These are phyloP conservation scores for Dacryopinax primogenitus DNA, from an alignment of 768 basidiomycete species.

Conservation along the genomic window DNA sequence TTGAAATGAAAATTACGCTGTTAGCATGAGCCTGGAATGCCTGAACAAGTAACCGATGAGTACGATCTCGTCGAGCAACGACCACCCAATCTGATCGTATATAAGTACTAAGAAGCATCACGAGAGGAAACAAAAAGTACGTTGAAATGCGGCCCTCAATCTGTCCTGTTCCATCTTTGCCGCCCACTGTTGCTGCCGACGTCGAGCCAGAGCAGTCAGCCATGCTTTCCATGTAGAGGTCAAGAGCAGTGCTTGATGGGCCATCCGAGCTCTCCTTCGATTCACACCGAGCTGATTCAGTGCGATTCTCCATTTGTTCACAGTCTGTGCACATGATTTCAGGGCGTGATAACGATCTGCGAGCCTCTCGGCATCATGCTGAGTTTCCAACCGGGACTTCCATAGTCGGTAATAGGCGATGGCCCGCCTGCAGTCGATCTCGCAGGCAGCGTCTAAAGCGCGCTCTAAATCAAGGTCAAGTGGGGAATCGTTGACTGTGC, in stretches of 20 bases:
- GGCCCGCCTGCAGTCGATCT: neutral
- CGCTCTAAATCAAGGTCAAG: neutral
- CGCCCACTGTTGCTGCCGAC: conserved; percentile 3
- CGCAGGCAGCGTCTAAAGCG: neutral
- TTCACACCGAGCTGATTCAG: conserved; percentile 22
- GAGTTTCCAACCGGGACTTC: neutral
- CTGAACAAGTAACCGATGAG: conserved; percentile 1
- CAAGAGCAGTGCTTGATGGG: neutral
- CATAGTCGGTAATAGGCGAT: neutral
- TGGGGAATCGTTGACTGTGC: neutral
- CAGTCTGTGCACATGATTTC: conserved; percentile 34
- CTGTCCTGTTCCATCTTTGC: neutral
- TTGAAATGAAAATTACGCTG: neutral
- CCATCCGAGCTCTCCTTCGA: neutral
- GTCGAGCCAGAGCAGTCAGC: conserved; percentile 7
- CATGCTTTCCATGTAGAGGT: conserved; percentile 1
- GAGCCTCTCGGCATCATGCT: neutral
- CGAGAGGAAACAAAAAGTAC: neutral
- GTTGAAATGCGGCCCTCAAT: neutral
- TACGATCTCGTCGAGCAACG: neutral
- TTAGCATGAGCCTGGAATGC: conserved; percentile 5
- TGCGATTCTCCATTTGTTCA: conserved; percentile 42
- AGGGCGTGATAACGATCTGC: conserved; percentile 37
- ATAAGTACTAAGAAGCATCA: neutral
- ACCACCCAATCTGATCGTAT: neutral